Conservation (phyloP, 2,329 filamentous ascomycete species). For the Westerdykella sp. region DNA sequence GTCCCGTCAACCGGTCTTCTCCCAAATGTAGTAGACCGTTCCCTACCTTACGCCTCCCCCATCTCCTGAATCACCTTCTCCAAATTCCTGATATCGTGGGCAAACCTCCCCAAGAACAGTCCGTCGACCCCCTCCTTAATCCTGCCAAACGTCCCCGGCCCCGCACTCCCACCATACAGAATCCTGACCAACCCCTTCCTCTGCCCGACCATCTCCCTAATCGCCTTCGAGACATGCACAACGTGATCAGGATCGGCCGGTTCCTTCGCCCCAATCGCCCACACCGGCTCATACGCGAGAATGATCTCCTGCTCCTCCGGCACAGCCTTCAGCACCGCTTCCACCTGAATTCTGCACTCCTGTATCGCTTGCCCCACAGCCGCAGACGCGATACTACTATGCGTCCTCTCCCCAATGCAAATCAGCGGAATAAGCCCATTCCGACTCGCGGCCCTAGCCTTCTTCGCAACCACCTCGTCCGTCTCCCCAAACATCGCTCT, state of each 20-base stretch:
- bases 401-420: slow-evolving; percentile 68
- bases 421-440: slow-evolving; percentile 71
- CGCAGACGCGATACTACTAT: slow-evolving; percentile 40
- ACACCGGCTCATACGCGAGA: slow-evolving; percentile 81
- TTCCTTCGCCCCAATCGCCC: slow-evolving; percentile 72
- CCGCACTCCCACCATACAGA: slow-evolving; percentile 77
- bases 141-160: slow-evolving; percentile 65
- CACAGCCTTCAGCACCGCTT: slow-evolving; percentile 55
- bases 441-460: slow-evolving; percentile 61
- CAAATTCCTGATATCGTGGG: slow-evolving; percentile 67
- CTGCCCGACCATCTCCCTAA: slow-evolving; percentile 50
- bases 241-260: slow-evolving; percentile 70
- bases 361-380: slow-evolving; percentile 54
- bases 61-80: slow-evolving; percentile 68
- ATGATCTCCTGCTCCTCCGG: slow-evolving; percentile 61
- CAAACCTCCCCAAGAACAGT: slow-evolving; percentile 74
- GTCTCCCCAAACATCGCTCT: slow-evolving; percentile 67
- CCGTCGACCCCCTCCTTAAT: slow-evolving; percentile 68
- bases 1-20: no score
- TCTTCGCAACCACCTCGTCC: slow-evolving; percentile 60
- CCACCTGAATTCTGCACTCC: slow-evolving; percentile 62
- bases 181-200: slow-evolving; percentile 59
- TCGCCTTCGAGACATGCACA: slow-evolving; percentile 59
- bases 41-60: slow-evolving; percentile 30
- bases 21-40: no score